Evolutionary conservation across 148 eudicot species (phyloP), one percentile per base, ranked within the genome.

Genomic region (Polygonum aviculare): DNA sequence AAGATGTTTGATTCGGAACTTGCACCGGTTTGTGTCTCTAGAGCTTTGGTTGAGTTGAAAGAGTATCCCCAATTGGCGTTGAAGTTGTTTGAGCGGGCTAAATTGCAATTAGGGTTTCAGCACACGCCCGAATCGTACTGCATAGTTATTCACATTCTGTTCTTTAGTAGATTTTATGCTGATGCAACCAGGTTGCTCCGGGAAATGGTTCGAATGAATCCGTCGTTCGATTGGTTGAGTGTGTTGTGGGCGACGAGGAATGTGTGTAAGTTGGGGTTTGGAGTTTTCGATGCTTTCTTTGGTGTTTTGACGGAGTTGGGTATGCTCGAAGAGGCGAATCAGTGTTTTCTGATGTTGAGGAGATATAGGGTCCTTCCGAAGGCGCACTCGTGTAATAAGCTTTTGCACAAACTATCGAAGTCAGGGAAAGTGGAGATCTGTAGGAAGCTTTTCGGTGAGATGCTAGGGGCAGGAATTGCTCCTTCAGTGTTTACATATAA

Each of bases 261-360:
- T 80, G 89, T 88, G 72, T 90, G 96, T 79, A 44, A 81, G 22
- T 75, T 85, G 12, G 97, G 98, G 38, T 92, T 79, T 79, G 98
- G 98, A 26, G 94, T 90, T 21, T 92, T 95, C 73, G 98, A 95
- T 81, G 84, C 89, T 12, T 88, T 88, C 35, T 95, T 95, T 77
- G 87, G 92, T 15, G 87, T 85, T 55, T 85, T 89, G 77, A 77
- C 87, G 57, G 98, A 95, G 41, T 81, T 87, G 80, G 93, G 85
- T 15, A 85, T 84, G 91, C 81, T 95, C 26, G 92, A 92, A n/a
- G 97, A 90, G 78, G 97, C 98, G 2, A 85, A 74, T 70, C 80
- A 83, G 74, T 92, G 96, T 78, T 95, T 95, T 79, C 77, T 74
- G 74, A 86, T 76, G 80, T 88, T 95, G 97, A 95, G 75, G 73